Evolutionary conservation across 2,329 filamentous ascomycete genomes (phyloP), one percentile per base, ranked within the genome.

Genomic region (Didymella keratinophila): DNA sequence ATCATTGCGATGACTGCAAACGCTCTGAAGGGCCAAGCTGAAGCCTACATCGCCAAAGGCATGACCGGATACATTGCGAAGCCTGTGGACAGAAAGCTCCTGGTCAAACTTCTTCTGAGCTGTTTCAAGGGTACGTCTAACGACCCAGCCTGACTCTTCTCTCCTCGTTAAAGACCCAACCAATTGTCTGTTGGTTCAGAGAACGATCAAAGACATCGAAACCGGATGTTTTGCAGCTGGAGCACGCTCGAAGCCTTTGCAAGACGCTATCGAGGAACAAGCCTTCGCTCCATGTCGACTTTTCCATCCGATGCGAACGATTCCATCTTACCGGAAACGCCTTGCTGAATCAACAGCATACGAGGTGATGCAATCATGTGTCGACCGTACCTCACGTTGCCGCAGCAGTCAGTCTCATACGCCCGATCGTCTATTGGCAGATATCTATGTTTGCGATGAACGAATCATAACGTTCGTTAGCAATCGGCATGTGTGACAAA

Each of bases 61-160:
- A 84, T 86, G 83, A 80, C 82, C 41, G 84, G 82, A 41, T 86
- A 85, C 60, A 75, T 86, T 12, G 75, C 83, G 2, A 86, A 86
- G 63, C 84, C 84, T 0, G 79, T 86, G 11, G 80, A 83, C 63
- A 78, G 80, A n/a, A 79, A 79, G 48, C 73, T 79, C 8, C 63
- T 85, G 42, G 74, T 82, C 25, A 76, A 77, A 23, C 69, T 81
- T 55, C 61, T 85, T 32, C 51, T 73, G 20, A 69, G 57, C 7
- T 72, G 63, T 47, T 44, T 76, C n/a, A 63, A 67, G 32, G 16
- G n/a, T 12, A 32, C 18, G 18, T 21, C 34, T 25, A 8, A 37
- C 1, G 37, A 42, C 12, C 37, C 37, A 52, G 8, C 11, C 25
- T 18, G 49, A 8, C 10, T 41, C 16, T 3, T 12, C 12, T 7